Evolutionary conservation across 768 basidiomycete genomes (phyloP).

Genomic region (Kwoniella sp.): DNA sequence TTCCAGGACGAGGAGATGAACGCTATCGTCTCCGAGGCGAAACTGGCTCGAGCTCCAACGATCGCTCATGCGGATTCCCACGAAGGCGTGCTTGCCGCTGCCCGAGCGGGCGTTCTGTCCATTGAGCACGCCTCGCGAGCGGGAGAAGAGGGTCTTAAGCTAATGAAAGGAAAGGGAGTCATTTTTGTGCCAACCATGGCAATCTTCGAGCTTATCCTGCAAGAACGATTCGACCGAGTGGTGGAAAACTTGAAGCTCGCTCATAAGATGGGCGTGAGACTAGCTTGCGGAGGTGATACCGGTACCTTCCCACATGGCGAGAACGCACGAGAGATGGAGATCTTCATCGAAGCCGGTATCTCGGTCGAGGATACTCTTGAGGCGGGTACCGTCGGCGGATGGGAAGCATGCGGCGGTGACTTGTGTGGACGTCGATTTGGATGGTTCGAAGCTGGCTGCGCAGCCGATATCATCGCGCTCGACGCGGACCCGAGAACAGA

Average conservation of each 20-base stretch:
- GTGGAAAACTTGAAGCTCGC: conserved; percentile 18
- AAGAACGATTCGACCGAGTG: conserved; percentile 4
- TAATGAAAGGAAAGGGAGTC: conserved; percentile 30
- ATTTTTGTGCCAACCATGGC: conserved; percentile 33
- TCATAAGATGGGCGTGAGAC: conserved; percentile 23
- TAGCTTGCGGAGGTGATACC: conserved; percentile 33
- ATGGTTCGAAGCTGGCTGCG: conserved; percentile 30
- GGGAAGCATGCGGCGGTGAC: conserved; percentile 36
- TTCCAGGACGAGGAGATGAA: conserved; percentile 32
- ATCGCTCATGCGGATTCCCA: conserved; percentile 23
- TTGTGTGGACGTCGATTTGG: conserved; percentile 29
- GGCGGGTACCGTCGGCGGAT: conserved; percentile 25
- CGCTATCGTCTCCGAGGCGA: conserved; percentile 31
- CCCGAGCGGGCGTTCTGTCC: conserved; percentile 27
- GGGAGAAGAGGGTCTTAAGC: conserved; percentile 7
- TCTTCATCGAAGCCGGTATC: conserved; percentile 30
- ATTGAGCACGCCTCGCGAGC: conserved; percentile 27
- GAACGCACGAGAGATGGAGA: conserved; percentile 26
- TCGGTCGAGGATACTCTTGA: conserved; percentile 23
- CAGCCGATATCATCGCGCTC: conserved; percentile 30
- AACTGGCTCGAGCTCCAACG: conserved; percentile 23
- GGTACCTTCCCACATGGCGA: conserved; percentile 31
- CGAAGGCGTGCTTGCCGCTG: conserved; percentile 29
- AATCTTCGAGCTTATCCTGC: conserved; percentile 16
- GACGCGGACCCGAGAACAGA: conserved; percentile 27